Evolutionary conservation across 73 alveolate genomes (phyloP).

Genomic region (Tetrahymena elliotti): DNA sequence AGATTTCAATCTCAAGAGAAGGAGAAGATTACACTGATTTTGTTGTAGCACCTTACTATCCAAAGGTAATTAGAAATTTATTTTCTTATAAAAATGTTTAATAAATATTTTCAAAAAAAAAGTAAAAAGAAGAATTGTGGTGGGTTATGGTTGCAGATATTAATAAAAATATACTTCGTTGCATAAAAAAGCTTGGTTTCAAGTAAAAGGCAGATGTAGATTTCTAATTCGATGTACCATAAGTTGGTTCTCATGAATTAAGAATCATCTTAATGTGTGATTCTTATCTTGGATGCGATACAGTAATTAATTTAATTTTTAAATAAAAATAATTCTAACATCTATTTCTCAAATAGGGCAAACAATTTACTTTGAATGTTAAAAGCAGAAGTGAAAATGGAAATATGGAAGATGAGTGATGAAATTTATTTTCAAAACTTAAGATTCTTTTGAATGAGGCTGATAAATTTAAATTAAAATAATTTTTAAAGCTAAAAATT

Average conservation of each 20-base stretch:
- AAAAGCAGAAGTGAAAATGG: not conserved
- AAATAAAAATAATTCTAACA: not conserved
- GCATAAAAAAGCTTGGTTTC: conserved; percentile 30
- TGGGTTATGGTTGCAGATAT: conserved; percentile 43
- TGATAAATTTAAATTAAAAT: too few species aligned
- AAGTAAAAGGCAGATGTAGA: conserved; percentile 19
- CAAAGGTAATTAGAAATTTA: not conserved
- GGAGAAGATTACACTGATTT: conserved; percentile 32
- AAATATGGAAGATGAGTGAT: not conserved
- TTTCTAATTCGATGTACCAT: conserved; percentile 32
- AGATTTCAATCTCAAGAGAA: conserved; percentile 10
- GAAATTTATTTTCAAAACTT: not conserved
- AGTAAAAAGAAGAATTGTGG: conserved; percentile 35
- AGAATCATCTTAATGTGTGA: conserved; percentile 31
- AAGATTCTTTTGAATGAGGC: too few species aligned
- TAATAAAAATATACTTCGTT: conserved; percentile 8
- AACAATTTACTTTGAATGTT: not conserved
- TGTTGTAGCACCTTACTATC: conserved; percentile 42
- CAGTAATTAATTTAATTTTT: not conserved
- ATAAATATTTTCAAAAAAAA: not conserved
- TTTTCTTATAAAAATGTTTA: too few species aligned
- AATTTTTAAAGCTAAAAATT: too few species aligned
- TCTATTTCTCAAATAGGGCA: not conserved
- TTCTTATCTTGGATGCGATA: conserved; percentile 29
- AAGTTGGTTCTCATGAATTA: conserved; percentile 32